Percentiles rank a stretch among this genome's conserved stretches.
Conservation (phyloP, 2,329 filamentous ascomycete species). For the Talaromyces sp. region DNA sequence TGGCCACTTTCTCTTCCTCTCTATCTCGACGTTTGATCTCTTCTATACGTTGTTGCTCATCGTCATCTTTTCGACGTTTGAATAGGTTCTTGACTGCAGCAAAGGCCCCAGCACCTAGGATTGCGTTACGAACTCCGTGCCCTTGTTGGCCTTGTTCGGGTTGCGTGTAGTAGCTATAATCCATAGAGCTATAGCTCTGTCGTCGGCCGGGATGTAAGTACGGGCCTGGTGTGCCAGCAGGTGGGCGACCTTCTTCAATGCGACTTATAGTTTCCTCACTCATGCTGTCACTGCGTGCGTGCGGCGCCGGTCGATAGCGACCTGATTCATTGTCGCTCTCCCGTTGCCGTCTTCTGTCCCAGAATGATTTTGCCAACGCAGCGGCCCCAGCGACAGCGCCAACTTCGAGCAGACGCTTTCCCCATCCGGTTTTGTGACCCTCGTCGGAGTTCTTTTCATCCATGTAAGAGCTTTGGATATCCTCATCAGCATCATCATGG, state of each 20-base stretch:
- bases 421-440: constrained; percentile 48
- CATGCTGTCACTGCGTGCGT: constrained; percentile 41
- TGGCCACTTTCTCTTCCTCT: constrained; percentile 48
- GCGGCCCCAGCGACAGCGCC: constrained; percentile 59
- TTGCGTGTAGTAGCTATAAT: constrained; percentile 35
- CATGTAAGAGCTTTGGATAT: constrained; percentile 49
- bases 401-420: constrained; percentile 54
- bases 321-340: constrained; percentile 49
- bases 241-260: constrained; percentile 48
- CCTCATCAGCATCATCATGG: constrained; percentile 38
- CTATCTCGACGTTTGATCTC: constrained; percentile 45
- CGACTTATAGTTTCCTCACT: constrained; percentile 36
- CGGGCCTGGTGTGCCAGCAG: constrained; percentile 11
- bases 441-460: constrained; percentile 62
- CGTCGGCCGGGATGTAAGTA: constrained; percentile 22
- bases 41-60: constrained; percentile 56
- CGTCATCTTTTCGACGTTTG: constrained; percentile 51
- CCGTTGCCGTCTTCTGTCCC: constrained; percentile 49
- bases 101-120: constrained; percentile 63
- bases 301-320: constrained; percentile 45
- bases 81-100: constrained; percentile 53
- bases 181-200: constrained; percentile 13
- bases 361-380: constrained; percentile 54
- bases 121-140: constrained; percentile 53
- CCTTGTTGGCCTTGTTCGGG: constrained; percentile 37